Conservation (phyloP, 2,329 filamentous ascomycete genomes). For the Aureobasidium musti region DNA sequence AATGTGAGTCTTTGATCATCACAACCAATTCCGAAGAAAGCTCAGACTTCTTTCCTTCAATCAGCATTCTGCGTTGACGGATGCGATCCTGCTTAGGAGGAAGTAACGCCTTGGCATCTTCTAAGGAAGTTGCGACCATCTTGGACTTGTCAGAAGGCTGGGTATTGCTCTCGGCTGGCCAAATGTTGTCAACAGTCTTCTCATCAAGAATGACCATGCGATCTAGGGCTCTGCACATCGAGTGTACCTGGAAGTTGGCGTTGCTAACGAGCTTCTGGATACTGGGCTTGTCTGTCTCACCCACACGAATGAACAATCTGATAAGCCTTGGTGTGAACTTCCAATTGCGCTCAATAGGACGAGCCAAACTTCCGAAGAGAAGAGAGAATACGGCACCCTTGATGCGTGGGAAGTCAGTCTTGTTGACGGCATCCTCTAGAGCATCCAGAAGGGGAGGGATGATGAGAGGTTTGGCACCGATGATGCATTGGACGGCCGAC, state of each 20-base stretch:
- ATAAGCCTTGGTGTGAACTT: slow-evolving; percentile 89
- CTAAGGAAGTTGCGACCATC: slow-evolving; percentile 40
- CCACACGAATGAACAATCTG: slow-evolving; percentile 84
- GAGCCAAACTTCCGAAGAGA: slow-evolving; percentile 82
- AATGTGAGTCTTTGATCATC: slow-evolving; percentile 77
- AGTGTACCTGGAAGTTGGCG: slow-evolving; percentile 81
- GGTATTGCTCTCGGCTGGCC: slow-evolving; percentile 52
- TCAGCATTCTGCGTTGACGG: slow-evolving; percentile 68
- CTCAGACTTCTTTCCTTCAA: slow-evolving; percentile 80
- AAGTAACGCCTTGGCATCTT: slow-evolving; percentile 64
- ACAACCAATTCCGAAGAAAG: slow-evolving; percentile 80
- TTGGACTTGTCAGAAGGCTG: slow-evolving; percentile 32
- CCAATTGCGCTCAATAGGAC: slow-evolving; percentile 90
- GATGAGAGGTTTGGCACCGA: slow-evolving; percentile 83
- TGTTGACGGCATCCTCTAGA: slow-evolving; percentile 74
- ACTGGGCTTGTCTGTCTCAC: slow-evolving; percentile 87
- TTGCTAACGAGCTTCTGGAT: slow-evolving; percentile 85
- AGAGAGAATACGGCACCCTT: slow-evolving; percentile 93
- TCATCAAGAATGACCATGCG: slow-evolving; percentile 80
- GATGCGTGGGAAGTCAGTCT: slow-evolving; percentile 83
- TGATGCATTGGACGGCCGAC: slow-evolving; percentile 86
- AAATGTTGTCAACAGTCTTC: slow-evolving; percentile 68
- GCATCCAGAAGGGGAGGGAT: slow-evolving; percentile 83
- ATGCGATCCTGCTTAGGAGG: slow-evolving; percentile 71
- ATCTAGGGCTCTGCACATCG: slow-evolving; percentile 88